Conservation (phyloP, 495 filamentous ascomycete genomes). For the Neurospora hispaniola region DNA sequence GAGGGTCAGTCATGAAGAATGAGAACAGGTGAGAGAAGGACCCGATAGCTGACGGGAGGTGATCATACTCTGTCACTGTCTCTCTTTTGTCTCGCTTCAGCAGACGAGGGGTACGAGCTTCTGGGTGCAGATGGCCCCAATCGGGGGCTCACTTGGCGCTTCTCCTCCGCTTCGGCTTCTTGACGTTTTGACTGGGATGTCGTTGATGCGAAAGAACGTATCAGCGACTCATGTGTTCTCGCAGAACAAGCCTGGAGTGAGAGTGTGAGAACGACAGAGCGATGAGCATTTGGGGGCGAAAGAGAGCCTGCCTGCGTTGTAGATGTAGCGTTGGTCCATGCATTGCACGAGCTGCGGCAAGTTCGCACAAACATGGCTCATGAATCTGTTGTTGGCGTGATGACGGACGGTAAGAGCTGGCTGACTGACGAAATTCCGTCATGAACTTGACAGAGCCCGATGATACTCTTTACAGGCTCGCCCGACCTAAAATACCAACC, state of each 20-base stretch:
- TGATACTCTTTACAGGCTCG: not conserved
- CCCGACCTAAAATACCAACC: not conserved
- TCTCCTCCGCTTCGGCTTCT: not conserved
- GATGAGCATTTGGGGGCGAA: not conserved
- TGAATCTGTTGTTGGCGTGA: not conserved
- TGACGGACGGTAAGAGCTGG: not conserved
- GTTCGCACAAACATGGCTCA: not conserved
- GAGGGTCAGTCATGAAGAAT: slow-evolving; percentile 8
- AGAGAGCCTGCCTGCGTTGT: not conserved
- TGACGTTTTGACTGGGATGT: not conserved
- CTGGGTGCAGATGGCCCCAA: not conserved
- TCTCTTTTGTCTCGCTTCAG: slow-evolving; percentile 33
- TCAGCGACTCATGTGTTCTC: not conserved
- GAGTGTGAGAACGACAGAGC: not conserved
- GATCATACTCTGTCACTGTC: slow-evolving; percentile 28
- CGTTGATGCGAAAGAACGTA: not conserved
- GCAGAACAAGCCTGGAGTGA: not conserved
- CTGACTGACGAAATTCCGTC: not conserved
- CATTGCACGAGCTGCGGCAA: not conserved
- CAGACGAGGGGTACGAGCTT: slow-evolving; percentile 24
- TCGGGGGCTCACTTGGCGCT: not conserved
- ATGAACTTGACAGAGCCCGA: not conserved
- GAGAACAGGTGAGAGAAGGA: not conserved
- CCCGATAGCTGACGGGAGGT: not conserved
- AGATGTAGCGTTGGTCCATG: not conserved